phyloP scores from a whole-genome alignment of 129 eudicot genomes.

The Tanacetum coccineum region DNA sequence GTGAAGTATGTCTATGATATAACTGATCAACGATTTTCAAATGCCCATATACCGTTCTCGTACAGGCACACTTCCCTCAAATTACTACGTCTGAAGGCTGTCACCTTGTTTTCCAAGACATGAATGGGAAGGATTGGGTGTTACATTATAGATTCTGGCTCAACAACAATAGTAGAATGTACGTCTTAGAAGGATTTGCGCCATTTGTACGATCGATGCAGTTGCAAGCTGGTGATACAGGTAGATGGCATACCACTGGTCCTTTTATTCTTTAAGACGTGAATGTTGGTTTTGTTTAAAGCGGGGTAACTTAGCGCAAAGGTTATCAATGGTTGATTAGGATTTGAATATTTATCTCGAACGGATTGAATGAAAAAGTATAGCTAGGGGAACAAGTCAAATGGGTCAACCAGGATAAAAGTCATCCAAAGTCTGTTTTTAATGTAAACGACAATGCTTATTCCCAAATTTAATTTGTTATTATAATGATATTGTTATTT shows the following conservation, averaged over 20 bases:
- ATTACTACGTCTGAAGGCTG: conserved; percentile 79
- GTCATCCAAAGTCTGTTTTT: too few relatives aligned
- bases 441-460: too few relatives aligned
- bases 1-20: neutral
- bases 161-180: conserved; percentile 88
- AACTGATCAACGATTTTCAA: conserved; percentile 2
- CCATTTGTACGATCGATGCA: conserved; percentile 92
- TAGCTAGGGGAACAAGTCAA: too few relatives aligned
- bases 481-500: too few relatives aligned
- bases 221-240: conserved; percentile 91
- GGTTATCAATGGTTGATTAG: too few relatives aligned
- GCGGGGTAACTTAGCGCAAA: too few relatives aligned
- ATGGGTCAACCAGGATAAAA: too few relatives aligned
- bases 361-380: too few relatives aligned
- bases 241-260: conserved; percentile 37
- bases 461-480: too few relatives aligned
- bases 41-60: neutral
- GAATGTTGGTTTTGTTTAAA: conserved; percentile 36
- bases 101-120: conserved; percentile 76
- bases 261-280: neutral
- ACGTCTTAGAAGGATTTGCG: conserved; percentile 91
- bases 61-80: conserved; percentile 83
- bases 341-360: too few relatives aligned
- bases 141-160: conserved; percentile 91
- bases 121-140: conserved; percentile 86